Conservation (phyloP, 768 basidiomycete genomes). For the Tricholoma furcatifolium region DNA sequence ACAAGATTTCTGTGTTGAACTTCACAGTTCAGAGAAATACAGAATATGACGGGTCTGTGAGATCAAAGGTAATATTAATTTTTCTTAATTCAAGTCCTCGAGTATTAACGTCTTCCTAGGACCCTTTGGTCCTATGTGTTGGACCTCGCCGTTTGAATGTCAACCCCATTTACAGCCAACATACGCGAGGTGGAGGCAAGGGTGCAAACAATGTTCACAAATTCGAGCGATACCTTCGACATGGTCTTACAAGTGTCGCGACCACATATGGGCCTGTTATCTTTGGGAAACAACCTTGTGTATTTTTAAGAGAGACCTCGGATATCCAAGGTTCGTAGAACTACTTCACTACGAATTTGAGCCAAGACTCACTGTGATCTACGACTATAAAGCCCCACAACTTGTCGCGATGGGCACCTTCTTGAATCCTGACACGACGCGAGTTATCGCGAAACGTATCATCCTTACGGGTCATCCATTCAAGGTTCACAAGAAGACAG, state of each 20-base stretch:
- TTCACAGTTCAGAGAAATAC: slow-evolving; percentile 95
- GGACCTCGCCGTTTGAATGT: slow-evolving; percentile 84
- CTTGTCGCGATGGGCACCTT: slow-evolving; percentile 91
- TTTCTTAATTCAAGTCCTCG: neutral
- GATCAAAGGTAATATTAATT: slow-evolving; percentile 70
- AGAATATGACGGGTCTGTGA: slow-evolving; percentile 84
- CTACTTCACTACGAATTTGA: neutral
- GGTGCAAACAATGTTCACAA: slow-evolving; percentile 98
- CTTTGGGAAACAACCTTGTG: slow-evolving; percentile 83
- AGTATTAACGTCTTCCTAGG: slow-evolving; percentile 43
- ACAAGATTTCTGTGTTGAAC: slow-evolving; percentile 91
- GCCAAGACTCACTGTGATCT: slow-evolving; percentile 1
- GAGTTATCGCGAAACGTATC: slow-evolving; percentile 91
- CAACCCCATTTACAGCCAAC: slow-evolving; percentile 91
- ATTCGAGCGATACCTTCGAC: slow-evolving; percentile 86
- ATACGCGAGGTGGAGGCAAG: slow-evolving; percentile 84
- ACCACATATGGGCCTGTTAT: slow-evolving; percentile 87
- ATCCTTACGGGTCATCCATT: slow-evolving; percentile 94
- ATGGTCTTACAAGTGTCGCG: slow-evolving; percentile 78
- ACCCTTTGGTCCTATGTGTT: slow-evolving; percentile 84
- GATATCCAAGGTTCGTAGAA: slow-evolving; percentile 58
- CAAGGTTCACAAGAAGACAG: slow-evolving; percentile 96
- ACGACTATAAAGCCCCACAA: slow-evolving; percentile 52
- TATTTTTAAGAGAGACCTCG: slow-evolving; percentile 69
- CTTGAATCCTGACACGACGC: slow-evolving; percentile 85